Conservation (phyloP, 2,329 filamentous ascomycete species). For the Penicillium sp. region DNA sequence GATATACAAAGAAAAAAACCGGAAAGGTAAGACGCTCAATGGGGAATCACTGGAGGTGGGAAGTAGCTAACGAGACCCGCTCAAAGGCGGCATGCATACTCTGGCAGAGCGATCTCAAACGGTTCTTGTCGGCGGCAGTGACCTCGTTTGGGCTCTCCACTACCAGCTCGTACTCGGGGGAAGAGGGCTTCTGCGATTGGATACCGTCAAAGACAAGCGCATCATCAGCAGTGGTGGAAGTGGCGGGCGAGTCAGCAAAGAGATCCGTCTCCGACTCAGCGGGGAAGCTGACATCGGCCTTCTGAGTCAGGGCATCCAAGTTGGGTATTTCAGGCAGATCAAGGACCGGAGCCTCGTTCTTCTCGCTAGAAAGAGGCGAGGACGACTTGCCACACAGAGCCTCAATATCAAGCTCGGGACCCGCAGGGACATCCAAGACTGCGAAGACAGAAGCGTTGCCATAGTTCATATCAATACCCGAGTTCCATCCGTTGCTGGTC, state of each 20-base stretch:
- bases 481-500: slow-evolving; percentile 47
- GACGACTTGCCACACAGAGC: slow-evolving; percentile 72
- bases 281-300: slow-evolving; percentile 24
- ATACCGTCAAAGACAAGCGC: slow-evolving; percentile 52
- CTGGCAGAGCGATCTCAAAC: slow-evolving; percentile 41
- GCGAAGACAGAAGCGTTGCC: slow-evolving; percentile 60
- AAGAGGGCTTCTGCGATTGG: slow-evolving; percentile 63
- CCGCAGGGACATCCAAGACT: slow-evolving; percentile 68
- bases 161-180: slow-evolving; percentile 65
- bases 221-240: slow-evolving; percentile 32
- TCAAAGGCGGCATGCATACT: slow-evolving; percentile 48
- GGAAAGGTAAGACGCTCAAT: slow-evolving; percentile 26
- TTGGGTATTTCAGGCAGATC: slow-evolving; percentile 36
- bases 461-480: slow-evolving; percentile 49
- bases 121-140: slow-evolving; percentile 30
- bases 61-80: slow-evolving; percentile 43
- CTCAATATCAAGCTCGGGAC: slow-evolving; percentile 62
- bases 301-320: slow-evolving; percentile 16
- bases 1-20: slow-evolving; percentile 26
- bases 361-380: slow-evolving; percentile 53
- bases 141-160: slow-evolving; percentile 44
- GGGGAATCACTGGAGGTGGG: slow-evolving; percentile 43
- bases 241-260: slow-evolving; percentile 54
- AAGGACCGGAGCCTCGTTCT: slow-evolving; percentile 54
- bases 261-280: slow-evolving; percentile 56